Conservation (phyloP, 805 yeast genomes). For the Schizosaccharomyces osmophilus region DNA sequence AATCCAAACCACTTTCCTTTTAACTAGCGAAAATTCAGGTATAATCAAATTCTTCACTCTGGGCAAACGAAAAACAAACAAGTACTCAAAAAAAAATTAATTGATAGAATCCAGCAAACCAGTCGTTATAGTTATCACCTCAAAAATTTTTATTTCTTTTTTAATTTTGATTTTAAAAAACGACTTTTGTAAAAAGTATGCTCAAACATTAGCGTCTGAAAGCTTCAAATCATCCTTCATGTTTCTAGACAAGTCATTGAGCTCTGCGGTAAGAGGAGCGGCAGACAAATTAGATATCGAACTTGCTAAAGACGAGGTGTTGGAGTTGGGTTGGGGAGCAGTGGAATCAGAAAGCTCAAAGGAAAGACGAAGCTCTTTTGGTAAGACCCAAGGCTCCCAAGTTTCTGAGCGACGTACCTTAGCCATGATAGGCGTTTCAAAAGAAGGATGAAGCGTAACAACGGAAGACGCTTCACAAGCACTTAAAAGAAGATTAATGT, state of each 20-base stretch:
- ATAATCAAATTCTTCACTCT: too few relatives aligned
- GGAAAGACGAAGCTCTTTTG: constrained; percentile 21
- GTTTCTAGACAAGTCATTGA: too few relatives aligned
- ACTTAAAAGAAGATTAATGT: constrained; percentile 25
- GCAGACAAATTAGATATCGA: background rate
- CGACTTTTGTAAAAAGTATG: background rate
- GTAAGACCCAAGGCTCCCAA: constrained; percentile 47
- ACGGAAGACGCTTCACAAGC: constrained; percentile 30
- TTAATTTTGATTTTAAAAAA: too few relatives aligned
- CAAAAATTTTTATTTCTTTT: too few relatives aligned
- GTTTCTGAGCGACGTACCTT: constrained; percentile 36
- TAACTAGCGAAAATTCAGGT: too few relatives aligned
- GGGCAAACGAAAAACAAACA: too few relatives aligned
- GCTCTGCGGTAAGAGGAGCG: background rate
- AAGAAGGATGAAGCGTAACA: constrained; percentile 19
- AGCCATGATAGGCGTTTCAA: constrained; percentile 17
- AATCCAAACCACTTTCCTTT: too few relatives aligned
- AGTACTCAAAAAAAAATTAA: too few relatives aligned
- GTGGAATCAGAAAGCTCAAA: constrained; percentile 10
- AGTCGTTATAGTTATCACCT: too few relatives aligned
- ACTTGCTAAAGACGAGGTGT: background rate
- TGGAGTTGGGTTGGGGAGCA: constrained; percentile 14
- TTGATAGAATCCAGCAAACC: too few relatives aligned
- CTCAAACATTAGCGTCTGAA: too few relatives aligned
- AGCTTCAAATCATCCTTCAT: too few relatives aligned